A percentile compares a stretch with the other conserved stretches of the same genome.
phyloP scores from a whole-genome alignment of 768 basidiomycete species.

The Serendipita sp. region DNA sequence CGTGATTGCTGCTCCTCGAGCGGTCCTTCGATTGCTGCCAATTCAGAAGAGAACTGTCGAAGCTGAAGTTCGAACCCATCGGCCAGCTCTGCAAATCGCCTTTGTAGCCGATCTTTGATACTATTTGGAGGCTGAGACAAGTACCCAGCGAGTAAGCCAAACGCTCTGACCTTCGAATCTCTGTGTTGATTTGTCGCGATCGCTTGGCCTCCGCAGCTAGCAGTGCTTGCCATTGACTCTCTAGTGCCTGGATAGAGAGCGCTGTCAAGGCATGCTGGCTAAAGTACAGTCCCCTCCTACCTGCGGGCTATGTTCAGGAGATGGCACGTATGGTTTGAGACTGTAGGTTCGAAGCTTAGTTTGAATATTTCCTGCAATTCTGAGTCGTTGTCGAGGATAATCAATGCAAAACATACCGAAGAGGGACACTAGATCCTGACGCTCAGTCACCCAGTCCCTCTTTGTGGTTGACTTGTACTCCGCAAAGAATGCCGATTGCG shows the following conservation, averaged over 20 bases:
- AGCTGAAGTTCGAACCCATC: constrained; percentile 61
- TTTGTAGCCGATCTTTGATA: constrained; percentile 67
- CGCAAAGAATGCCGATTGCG: constrained; percentile 53
- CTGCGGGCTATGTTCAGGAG: constrained; percentile 43
- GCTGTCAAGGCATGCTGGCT: constrained; percentile 8
- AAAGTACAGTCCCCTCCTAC: neutral
- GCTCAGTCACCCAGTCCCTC: constrained; percentile 76
- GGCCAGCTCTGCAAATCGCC: constrained; percentile 60
- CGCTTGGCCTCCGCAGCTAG: constrained; percentile 58
- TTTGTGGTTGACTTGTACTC: constrained; percentile 77
- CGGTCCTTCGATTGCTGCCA: constrained; percentile 61
- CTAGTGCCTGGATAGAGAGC: constrained; percentile 39
- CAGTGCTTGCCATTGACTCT: constrained; percentile 58
- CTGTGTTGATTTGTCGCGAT: constrained; percentile 72
- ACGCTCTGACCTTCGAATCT: constrained; percentile 62
- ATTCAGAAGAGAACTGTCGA: constrained; percentile 47
- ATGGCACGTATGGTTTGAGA: constrained; percentile 69
- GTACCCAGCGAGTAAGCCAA: neutral
- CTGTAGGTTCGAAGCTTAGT: constrained; percentile 88
- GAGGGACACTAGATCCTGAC: constrained; percentile 71
- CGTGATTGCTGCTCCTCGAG: constrained; percentile 71
- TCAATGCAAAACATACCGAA: constrained; percentile 33
- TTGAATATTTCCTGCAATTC: constrained; percentile 46
- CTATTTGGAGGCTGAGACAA: constrained; percentile 23
- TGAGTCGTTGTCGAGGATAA: neutral